Base-by-base conservation (phyloP, 441 rosid genomes). In the Erodium moschatum region DNA sequence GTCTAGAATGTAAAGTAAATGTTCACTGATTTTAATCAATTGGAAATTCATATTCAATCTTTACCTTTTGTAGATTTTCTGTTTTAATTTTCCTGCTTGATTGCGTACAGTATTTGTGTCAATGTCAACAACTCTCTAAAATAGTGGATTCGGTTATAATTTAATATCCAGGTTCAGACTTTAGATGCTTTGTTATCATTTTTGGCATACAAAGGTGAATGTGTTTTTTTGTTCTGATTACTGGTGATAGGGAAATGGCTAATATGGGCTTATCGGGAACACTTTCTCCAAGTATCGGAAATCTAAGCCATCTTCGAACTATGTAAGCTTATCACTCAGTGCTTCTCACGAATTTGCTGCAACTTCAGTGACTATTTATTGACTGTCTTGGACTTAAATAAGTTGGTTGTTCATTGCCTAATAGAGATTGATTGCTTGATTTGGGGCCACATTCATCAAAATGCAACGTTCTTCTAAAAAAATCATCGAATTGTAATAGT, bases 211-310 rank as follows among this genome's bases (percentile, higher is more conserved):
- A 13, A 46, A 46, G 15, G 3, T 46, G 13, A 46, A 46, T 54
- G 69, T 5, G 46, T 29, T 11, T 11, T 48, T 24, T 9, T 54
- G 20, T 19, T 24, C 27, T 24, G 27, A 6, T 58, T 70, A 71
- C 27, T 74, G 38, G 70, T 77, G 62, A 60, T 48, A 93, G 97
- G 67, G 95, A 85, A 78, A 93, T 90, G 96, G 85, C 81, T 44
- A 89, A 90, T 77, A 75, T 16, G 70, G 85, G 93, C n/a, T 80
- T 93, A 38, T 81, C 89, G 13, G 97, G 98, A 61, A 71, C 78
- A 7, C 78, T 93, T 69, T 90, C 98, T 9, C 81, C 86, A 0
- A 83, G 77, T 67, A 83, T 90, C 73, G 96, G 96, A 70, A 87
- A 86, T 81, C 77, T 93, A 75, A 88, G 79, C 77, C 89, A 81